Evolutionary conservation across 1,284 basidiomycete genomes (phyloP).

Genomic region (Bothia castanella): DNA sequence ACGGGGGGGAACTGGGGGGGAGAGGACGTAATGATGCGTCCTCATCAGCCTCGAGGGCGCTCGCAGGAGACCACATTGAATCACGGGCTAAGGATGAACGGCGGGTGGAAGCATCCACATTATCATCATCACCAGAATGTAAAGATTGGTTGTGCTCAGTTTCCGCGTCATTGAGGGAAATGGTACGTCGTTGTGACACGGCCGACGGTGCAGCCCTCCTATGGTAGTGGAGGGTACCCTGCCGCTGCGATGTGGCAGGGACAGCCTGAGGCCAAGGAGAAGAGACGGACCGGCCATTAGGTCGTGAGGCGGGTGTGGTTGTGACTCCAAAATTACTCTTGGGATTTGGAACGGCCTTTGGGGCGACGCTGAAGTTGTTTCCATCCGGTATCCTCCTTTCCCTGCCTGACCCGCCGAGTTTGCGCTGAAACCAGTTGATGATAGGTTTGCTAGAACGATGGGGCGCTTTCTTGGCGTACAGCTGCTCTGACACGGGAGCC

Average conservation of each 20-base stretch:
- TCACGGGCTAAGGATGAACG: constrained; percentile 57
- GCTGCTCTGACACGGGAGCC: constrained; percentile 32
- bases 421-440: constrained; percentile 88
- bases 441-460: constrained; percentile 78
- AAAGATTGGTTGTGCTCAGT: constrained; percentile 32
- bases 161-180: constrained; percentile 58
- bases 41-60: constrained; percentile 77
- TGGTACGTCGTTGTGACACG: constrained; percentile 48
- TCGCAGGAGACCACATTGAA: constrained; percentile 72
- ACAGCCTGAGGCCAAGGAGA: constrained; percentile 28
- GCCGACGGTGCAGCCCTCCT: constrained; percentile 36
- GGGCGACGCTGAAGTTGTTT: constrained; percentile 15
- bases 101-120: constrained; percentile 41
- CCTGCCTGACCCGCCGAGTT: constrained; percentile 68
- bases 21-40: constrained; percentile 85
- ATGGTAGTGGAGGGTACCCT: constrained; percentile 19
- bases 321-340: constrained; percentile 18
- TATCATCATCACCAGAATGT: constrained; percentile 44
- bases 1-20: constrained; percentile 80
- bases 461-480: constrained; percentile 49
- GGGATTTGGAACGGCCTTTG: constrained; percentile 13
- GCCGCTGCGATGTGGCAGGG: constrained; percentile 26
- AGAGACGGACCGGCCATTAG: constrained; percentile 30
- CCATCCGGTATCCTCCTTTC: constrained; percentile 41
- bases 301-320: constrained; percentile 25